Evolutionary conservation across 805 yeast genomes (phyloP), one percentile per base, ranked within the genome.

Genomic region (Metschnikowia cubensis): DNA sequence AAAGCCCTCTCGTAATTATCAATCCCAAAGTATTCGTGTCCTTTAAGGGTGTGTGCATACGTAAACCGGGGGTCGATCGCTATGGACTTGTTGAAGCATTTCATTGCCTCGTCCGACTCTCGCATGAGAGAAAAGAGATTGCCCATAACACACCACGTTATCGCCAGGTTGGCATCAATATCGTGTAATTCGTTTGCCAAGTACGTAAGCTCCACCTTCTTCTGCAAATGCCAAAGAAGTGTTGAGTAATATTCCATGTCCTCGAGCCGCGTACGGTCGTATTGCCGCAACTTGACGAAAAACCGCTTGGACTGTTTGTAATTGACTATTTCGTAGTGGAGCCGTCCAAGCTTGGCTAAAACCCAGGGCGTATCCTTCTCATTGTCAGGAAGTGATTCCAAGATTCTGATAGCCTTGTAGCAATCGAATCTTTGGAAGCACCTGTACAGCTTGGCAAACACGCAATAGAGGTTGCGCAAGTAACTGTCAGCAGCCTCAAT

Each of bases 221-320:
- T 84, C 49, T 87, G 92, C 45, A 90, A 69, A 70, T 94, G 98
- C 99, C 99, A 92, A 51, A 92, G 73, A 29, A 90, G 72, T 0
- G 98, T 92, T 0, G 97, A 89, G 62, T 81, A 90, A 58, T 84
- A 82, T 61, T 94, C 98, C 94, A 92, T 89, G 63, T 90, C 98
- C 53, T 82, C 83, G 14, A 85, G 64, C 50, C 98, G 75, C 10
- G 91, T 87, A 38, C 92, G 80, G 67, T 90, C 96, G 22, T 84
- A 51, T 48, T 71, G 71, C 47, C 96, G 75, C 49, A 94, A 73
- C 56, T 75, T 76, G 15, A 69, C 68, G 61, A 87, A 92, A 57
- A 77, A 82, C 39, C 71, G 65, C 53, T 83, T 87, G 7, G 95
- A 79, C 65, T 85, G 86, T 50, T 82, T 84, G 67, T 92, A 92